phyloP scores from a whole-genome alignment of 1,284 basidiomycete genomes.

The Schizophyllum commune region DNA sequence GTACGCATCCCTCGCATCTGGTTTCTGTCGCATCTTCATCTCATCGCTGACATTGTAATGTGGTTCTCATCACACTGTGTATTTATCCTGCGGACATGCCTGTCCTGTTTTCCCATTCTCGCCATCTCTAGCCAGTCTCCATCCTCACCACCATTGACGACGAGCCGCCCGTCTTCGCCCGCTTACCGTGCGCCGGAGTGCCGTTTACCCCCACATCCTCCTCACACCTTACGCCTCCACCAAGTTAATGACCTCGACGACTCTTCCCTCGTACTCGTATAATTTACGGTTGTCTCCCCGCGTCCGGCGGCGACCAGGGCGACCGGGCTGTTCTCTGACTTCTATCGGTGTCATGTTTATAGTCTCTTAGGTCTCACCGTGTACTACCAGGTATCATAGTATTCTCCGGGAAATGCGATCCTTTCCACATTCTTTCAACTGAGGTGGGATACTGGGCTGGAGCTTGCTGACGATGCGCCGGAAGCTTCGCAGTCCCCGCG shows the following conservation, averaged over 20 bases:
- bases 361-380: neutral
- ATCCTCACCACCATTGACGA: neutral
- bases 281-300: neutral
- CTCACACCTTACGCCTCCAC: neutral
- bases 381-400: neutral
- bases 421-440: neutral
- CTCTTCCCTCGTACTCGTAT: neutral
- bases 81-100: neutral
- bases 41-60: neutral
- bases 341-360: neutral
- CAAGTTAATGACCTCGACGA: neutral
- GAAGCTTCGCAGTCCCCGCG: too few species aligned
- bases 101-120: neutral
- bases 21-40: neutral
- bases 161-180: neutral
- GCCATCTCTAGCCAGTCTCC: neutral
- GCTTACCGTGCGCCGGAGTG: neutral
- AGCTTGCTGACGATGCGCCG: neutral
- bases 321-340: neutral
- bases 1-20: neutral
- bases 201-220: neutral
- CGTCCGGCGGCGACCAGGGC: neutral
- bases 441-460: too few species aligned
- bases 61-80: neutral
- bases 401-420: neutral